Base-by-base conservation (phyloP, 2,329 filamentous ascomycete genomes). In the Davidsoniella australis region DNA sequence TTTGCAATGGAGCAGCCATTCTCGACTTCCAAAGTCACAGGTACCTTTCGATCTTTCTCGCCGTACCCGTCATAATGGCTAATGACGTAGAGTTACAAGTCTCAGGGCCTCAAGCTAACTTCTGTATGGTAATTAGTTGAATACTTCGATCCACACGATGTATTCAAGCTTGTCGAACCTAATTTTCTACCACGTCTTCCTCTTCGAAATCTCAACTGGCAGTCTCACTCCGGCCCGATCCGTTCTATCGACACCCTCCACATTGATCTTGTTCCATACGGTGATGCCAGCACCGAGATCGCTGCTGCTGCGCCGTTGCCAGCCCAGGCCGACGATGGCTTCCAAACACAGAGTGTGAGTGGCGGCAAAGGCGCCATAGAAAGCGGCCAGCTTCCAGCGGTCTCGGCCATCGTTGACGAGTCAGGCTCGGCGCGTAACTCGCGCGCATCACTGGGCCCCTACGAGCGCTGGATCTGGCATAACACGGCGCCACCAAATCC, bases 181-280 rank as follows among this genome's bases (percentile, higher is more conserved):
- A 79, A 88, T 51, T 71, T 98, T 51, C 71, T 83, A 39, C 72
- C 82, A 40, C 82, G 85, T 49, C 72, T 96, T 0, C 91, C 91
- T 33, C 72, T 98, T 37, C 82, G 80, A 55, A 93, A 96, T 59
- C 77, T 98, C 42, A 86, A 96, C 61, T 98, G 91, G 91, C 93
- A 96, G 63, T 94, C 91, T 12, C 85, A 93, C 54, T 82, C 82
- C 24, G 82, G 91, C 0, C 91, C 91, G 2, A 68, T 96, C 36
- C 82, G 91, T 56, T 95, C 91, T 12, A 98, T 98, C 62, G 82
- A 87, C 59, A 88, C 86, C 10, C 76, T 98, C 39, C 86, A 95
- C 60, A 77, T 96, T 58, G 87, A 94, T 54, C 78, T 96, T 52
- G 70, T 88, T n/a, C 74, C 80, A 6, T 68, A 75, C 63, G 69